Base-by-base conservation (phyloP, 805 yeast genomes). In the Lachancea lanzarotensis region DNA sequence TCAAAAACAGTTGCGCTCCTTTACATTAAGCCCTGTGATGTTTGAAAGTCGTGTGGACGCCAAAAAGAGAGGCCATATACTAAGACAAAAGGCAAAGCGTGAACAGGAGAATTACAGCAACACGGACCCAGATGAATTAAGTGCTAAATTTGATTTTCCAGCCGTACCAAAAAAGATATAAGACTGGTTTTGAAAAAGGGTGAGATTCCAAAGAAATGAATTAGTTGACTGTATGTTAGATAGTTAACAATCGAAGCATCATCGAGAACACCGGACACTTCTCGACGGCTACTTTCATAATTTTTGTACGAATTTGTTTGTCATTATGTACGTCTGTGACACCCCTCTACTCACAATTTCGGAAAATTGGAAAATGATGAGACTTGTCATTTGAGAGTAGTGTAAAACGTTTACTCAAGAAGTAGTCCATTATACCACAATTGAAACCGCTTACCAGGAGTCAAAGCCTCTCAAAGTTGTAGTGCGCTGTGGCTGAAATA, bases 71-170 rank as follows among this genome's bases (percentile, higher is more conserved):
- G 44, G 44, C 17, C 45, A 49, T 3, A 42, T 19, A 13, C 16
- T 43, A 18, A 38, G 43, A 27, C 51, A 45, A 27, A 42, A 50
- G 44, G 37, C 48, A 30, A 48, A 52, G 31, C 16, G 48, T 16
- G 58, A 57, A 36, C 59, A 55, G 35, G 59, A 56, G 18, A 49
- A 49, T 16, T 62, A 60, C 40, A 54, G 65, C 1, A 54, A 55
- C 40, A 62, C 67, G 4, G 53, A 55, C 16, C 65, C 65, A 2
- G 52, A 56, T 3, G 57, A 59, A 11, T 42, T 63, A 19, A 25
- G 43, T 17, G 34, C 40, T 2, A 52, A 52, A 26, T 56, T 55
- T 40, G 41, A 41, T 10, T 63, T 63, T 45, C 67, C 67, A 11
- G 30, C 43, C 2, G 60, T 50, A 2, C 66, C 66, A 45, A 15